Evolutionary conservation across 2,329 filamentous ascomycete genomes (phyloP).

Genomic region (Endothia cerciana): DNA sequence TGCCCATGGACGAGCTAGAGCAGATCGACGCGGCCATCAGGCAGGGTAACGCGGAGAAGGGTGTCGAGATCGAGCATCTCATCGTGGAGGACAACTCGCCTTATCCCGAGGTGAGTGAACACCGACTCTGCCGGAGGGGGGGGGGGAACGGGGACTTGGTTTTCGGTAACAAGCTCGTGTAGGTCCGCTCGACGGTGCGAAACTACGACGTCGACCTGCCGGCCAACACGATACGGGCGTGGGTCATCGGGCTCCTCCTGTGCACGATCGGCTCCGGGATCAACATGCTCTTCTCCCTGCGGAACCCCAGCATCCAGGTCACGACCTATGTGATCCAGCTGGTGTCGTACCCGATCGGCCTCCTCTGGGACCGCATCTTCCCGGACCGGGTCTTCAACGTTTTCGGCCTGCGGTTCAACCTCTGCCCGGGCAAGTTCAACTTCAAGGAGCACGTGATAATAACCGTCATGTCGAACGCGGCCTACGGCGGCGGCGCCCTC

Average conservation of each 20-base stretch:
- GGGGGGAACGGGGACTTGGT: background rate
- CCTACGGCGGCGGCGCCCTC: constrained; percentile 60
- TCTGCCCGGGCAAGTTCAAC: constrained; percentile 62
- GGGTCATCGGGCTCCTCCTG: constrained; percentile 63
- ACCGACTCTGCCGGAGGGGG: too few relatives aligned
- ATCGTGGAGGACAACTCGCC: constrained; percentile 68
- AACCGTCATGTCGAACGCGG: constrained; percentile 63
- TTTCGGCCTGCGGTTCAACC: constrained; percentile 58
- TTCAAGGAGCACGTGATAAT: constrained; percentile 66
- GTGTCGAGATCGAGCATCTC: constrained; percentile 60
- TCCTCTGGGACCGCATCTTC: constrained; percentile 58
- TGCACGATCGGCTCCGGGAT: constrained; percentile 65
- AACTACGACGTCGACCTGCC: constrained; percentile 68
- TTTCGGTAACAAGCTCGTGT: constrained; percentile 29
- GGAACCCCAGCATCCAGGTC: constrained; percentile 62
- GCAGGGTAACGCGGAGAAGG: constrained; percentile 58
- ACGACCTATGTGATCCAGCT: constrained; percentile 67
- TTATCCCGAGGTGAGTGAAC: constrained; percentile 64
- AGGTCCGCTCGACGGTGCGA: constrained; percentile 67
- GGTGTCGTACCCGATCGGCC: constrained; percentile 62
- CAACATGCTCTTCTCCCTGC: constrained; percentile 64
- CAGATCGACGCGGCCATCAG: constrained; percentile 62
- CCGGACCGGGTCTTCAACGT: constrained; percentile 56
- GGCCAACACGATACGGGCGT: constrained; percentile 67
- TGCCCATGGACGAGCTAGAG: constrained; percentile 64